Conservation (phyloP, 768 basidiomycete species). For the Udeniomyces megalosporus region DNA sequence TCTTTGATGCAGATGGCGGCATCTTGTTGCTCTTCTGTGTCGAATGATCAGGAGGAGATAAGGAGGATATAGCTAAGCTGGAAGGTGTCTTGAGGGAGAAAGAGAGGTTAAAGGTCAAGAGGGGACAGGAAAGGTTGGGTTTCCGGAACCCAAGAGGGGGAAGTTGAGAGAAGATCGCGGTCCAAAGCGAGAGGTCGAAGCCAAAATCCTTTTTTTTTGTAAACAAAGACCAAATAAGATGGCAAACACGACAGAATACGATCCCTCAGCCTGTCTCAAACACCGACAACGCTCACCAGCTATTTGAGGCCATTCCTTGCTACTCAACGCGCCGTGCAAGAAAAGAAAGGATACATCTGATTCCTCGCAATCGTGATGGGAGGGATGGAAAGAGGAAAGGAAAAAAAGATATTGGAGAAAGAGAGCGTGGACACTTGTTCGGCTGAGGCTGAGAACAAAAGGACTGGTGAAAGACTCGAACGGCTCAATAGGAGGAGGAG, state of each 20-base stretch:
- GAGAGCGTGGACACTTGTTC: background rate
- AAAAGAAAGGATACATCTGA: background rate
- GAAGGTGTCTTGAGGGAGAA: too few species aligned
- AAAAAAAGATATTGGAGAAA: background rate
- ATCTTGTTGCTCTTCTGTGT: background rate
- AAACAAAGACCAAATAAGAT: background rate
- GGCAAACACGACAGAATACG: background rate
- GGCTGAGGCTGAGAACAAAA: background rate
- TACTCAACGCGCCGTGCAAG: too few species aligned
- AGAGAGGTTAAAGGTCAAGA: too few species aligned
- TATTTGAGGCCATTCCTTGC: too few species aligned
- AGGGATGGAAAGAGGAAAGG: background rate
- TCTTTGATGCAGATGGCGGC: background rate
- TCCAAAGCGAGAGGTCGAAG: too few species aligned
- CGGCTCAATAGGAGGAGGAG: too few species aligned
- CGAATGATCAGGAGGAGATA: too few species aligned
- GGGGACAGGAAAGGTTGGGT: too few species aligned
- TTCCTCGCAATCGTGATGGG: background rate
- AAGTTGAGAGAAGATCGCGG: too few species aligned
- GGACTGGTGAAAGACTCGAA: too few species aligned
- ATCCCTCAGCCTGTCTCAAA: background rate
- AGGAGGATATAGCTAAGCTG: too few species aligned
- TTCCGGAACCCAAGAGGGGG: too few species aligned
- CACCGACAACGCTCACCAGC: background rate
- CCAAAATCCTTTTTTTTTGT: background rate